Evolutionary conservation across 805 yeast species (phyloP).

Genomic region (Pachysolen tannophilus): DNA sequence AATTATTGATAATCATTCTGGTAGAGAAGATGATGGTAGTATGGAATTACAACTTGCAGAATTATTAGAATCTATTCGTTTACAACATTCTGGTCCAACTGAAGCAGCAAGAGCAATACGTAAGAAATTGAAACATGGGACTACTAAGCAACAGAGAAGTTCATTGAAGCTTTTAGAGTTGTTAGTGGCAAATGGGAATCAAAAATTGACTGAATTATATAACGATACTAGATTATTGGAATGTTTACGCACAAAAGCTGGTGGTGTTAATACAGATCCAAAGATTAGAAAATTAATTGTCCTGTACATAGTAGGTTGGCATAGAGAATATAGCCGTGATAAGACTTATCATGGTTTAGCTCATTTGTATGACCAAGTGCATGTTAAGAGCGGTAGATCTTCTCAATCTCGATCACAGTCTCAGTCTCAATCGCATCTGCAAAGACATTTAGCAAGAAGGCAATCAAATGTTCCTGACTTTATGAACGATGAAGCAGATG

Average conservation of each 20-base stretch:
- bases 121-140: conserved; percentile 85
- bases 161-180: conserved; percentile 54
- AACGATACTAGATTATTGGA: conserved; percentile 64
- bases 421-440: too few species aligned
- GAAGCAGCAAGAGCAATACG: conserved; percentile 92
- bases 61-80: conserved; percentile 43
- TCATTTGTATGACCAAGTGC: conserved; percentile 31
- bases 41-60: conserved; percentile 42
- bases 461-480: conserved; percentile 26
- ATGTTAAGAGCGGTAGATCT: conserved; percentile 6
- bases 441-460: too few species aligned
- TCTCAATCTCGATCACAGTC: too few species aligned
- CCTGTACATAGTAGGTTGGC: conserved; percentile 60
- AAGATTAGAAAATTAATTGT: conserved; percentile 40
- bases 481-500: conserved; percentile 46
- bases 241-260: conserved; percentile 42
- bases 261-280: conserved; percentile 29
- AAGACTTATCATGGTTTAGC: conserved; percentile 43
- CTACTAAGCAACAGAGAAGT: conserved; percentile 50
- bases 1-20: conserved; percentile 33
- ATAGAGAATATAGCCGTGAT: conserved; percentile 40
- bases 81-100: conserved; percentile 34
- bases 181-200: conserved; percentile 48
- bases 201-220: conserved; percentile 38
- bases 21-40: conserved; percentile 31